Conservation (phyloP, 352 stramenopile species). For the Plasmopara halstedii region DNA sequence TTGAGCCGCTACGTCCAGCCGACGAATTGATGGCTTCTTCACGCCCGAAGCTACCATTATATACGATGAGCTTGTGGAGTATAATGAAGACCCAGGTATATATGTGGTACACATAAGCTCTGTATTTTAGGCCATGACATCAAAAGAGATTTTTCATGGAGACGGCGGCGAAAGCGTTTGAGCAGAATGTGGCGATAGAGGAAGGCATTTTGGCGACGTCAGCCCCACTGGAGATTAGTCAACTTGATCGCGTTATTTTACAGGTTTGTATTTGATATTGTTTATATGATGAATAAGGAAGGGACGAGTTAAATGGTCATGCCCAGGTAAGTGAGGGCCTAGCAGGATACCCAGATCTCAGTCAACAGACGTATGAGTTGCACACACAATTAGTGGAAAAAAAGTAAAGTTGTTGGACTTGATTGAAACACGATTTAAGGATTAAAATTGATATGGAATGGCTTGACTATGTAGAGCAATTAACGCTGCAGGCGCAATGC, state of each 20-base stretch:
- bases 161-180: slow-evolving; percentile 33
- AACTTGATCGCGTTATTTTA: slow-evolving; percentile 42
- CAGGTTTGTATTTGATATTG: slow-evolving; percentile 12
- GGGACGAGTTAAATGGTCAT: not conserved
- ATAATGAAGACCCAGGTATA: slow-evolving; percentile 1
- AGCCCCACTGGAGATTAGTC: slow-evolving; percentile 34
- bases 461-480: slow-evolving; percentile 16
- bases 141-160: slow-evolving; percentile 11
- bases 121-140: too few species aligned
- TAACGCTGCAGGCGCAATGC: slow-evolving; percentile 34
- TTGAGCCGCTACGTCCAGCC: slow-evolving; percentile 13
- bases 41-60: slow-evolving; percentile 26
- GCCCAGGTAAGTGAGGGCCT: slow-evolving; percentile 40
- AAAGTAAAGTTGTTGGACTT: too few species aligned
- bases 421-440: too few species aligned
- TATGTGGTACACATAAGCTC: slow-evolving; percentile 3
- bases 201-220: slow-evolving; percentile 59
- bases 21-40: slow-evolving; percentile 18
- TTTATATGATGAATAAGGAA: too few species aligned
- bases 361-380: slow-evolving; percentile 35
- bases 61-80: slow-evolving; percentile 1
- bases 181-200: slow-evolving; percentile 56
- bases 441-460: too few species aligned
- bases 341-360: slow-evolving; percentile 25
- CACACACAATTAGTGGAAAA: slow-evolving; percentile 40